phyloP scores from a whole-genome alignment of 352 stramenopile genomes.

The Pythium aristosporum region DNA sequence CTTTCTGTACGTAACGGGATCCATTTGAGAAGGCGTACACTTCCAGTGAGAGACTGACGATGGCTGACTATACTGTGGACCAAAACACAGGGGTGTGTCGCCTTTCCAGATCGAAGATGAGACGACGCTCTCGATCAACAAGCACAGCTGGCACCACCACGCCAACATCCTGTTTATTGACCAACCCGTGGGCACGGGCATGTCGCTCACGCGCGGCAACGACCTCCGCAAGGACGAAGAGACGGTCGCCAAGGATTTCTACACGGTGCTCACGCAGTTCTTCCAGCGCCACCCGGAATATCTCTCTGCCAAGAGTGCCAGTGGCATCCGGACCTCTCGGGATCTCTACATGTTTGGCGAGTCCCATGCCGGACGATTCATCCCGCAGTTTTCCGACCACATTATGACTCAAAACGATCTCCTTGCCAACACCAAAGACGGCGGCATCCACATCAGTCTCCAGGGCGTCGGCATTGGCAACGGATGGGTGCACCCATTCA shows the following conservation, averaged over 20 bases:
- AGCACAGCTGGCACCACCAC: slow-evolving; percentile 70
- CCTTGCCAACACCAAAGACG: slow-evolving; percentile 6
- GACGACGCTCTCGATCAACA: slow-evolving; percentile 56
- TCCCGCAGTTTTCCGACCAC: slow-evolving; percentile 93
- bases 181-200: slow-evolving; percentile 77
- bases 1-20: slow-evolving; percentile 46
- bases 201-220: slow-evolving; percentile 66
- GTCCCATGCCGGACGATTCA: slow-evolving; percentile 96
- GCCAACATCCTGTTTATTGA: slow-evolving; percentile 86
- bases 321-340: slow-evolving; percentile 47
- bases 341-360: slow-evolving; percentile 95
- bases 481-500: slow-evolving; percentile 94
- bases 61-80: neutral
- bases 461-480: slow-evolving; percentile 96
- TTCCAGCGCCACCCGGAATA: slow-evolving; percentile 84
- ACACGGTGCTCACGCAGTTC: slow-evolving; percentile 93
- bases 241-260: slow-evolving; percentile 82
- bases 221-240: slow-evolving; percentile 49
- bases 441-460: slow-evolving; percentile 54
- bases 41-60: no score
- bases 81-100: slow-evolving; percentile 38
- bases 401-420: slow-evolving; percentile 89
- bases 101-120: slow-evolving; percentile 62
- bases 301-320: slow-evolving; percentile 40
- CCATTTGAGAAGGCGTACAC: no score